A percentile compares a stretch with the other conserved stretches of the same genome.
Evolutionary conservation across 192 early-diverging fungal genomes (phyloP).

Genomic region (Backusella sp.): DNA sequence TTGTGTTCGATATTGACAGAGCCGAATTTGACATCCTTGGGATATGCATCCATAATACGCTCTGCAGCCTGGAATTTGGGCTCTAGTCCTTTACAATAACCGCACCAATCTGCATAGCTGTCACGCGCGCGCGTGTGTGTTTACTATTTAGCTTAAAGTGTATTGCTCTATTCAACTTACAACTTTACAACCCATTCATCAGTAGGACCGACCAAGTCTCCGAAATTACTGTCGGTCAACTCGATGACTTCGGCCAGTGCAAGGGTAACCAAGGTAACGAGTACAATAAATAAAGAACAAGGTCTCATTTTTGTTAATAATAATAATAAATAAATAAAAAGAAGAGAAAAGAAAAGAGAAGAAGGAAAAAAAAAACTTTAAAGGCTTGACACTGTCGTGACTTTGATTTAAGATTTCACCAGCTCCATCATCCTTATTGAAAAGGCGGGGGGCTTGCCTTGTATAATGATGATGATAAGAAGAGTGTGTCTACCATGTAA

Average conservation of each 20-base stretch:
- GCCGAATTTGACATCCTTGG: slow-evolving; percentile 13
- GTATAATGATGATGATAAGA: too few species aligned
- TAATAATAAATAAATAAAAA: neutral
- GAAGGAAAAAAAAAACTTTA: neutral
- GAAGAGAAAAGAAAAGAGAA: neutral
- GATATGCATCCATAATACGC: neutral
- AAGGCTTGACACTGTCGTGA: slow-evolving; percentile 2
- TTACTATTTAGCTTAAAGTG: neutral
- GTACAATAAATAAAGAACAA: neutral
- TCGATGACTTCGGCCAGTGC: slow-evolving; percentile 1
- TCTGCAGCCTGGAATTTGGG: slow-evolving; percentile 16
- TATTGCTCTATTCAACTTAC: slow-evolving; percentile 12
- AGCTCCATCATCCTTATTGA: too few species aligned
- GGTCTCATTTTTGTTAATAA: neutral
- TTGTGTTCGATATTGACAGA: slow-evolving; percentile 30
- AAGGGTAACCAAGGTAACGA: neutral
- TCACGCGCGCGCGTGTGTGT: too few species aligned
- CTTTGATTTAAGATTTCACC: neutral
- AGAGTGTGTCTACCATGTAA: too few species aligned
- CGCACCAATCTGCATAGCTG: slow-evolving; percentile 37
- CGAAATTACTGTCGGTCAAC: slow-evolving; percentile 22
- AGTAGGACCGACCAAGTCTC: neutral
- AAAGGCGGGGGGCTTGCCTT: too few species aligned
- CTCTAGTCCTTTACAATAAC: slow-evolving; percentile 26
- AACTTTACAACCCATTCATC: slow-evolving; percentile 33